Base-by-base conservation (phyloP, 2,329 filamentous ascomycete species). In the Fusarium equiseti region DNA sequence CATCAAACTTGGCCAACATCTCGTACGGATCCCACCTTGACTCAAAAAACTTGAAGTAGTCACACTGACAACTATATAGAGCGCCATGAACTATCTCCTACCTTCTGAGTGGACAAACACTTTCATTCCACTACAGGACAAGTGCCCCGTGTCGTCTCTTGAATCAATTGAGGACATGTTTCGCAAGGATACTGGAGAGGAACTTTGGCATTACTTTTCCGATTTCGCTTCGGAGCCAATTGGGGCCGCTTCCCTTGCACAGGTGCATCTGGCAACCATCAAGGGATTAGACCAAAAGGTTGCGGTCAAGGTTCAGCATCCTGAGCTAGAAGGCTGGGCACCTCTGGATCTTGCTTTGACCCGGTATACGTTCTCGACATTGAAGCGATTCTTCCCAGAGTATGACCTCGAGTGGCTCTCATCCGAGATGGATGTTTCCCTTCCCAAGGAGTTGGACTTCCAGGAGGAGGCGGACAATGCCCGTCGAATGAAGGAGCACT, bases 371-470 rank as follows among this genome's bases (percentile, higher is more conserved):
- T 99, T 99, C 80, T 90, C 91, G 13, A 96, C 91, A 0, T 83
- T 99, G 65, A 97, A 97, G 81, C 88, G 89, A 63, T 98, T 95
- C 85, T 99, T 99, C 77, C 97, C 97, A 4, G 95, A 98, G 75
- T 99, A 99, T 80, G 96, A 99, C 79, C 86, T 99, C 29, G 95
- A 97, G 77, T 99, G 96, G 96, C 84, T 99, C 12, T 95, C 94
- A 2, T 90, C 91, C 10, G 96, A 99, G 81, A 97, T 99, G 92
- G 93, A 98, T 65, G 82, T 90, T 22, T 98, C 94, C 5, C 83
- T 99, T 9, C 96, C 96, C 0, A 91, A 95, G 78, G 96, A 99
- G 80, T 85, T 99, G 55, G 92, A 99, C 78, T 99, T 99, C 77
- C 85, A 89, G 42, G 89, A 90, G 74, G 96, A 99, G 79, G 96